Evolutionary conservation across 352 stramenopile species (phyloP), one percentile per base, ranked within the genome.

Genomic region (Globisporangium okanoganense): DNA sequence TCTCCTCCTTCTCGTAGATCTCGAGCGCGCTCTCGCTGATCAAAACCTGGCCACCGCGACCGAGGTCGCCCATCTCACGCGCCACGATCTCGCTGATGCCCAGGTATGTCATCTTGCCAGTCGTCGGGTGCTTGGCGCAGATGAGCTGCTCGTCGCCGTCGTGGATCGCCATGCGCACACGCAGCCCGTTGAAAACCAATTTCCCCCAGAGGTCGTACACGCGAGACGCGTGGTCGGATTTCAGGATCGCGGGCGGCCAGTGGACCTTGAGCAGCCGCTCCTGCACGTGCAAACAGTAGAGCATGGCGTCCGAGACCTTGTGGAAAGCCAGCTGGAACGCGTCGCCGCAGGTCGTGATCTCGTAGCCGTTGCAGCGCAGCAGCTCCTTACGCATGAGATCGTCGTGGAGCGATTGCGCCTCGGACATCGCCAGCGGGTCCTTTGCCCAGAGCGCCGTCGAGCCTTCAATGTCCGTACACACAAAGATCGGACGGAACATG

Each of bases 271-370:
- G 56, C 25, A 94, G 67, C 63, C 82, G 80, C 58, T 86, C 61
- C 67, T 94, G 85, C 13, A 90, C 70, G 35, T 70, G 73, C 29
- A 91, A 57, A 50, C 79, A 90, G 65, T 69, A 94, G 16, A 47
- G 68, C 27, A 92, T 79, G 20, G 85, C 82, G 49, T 91, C 80
- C 13, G 69, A 67, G 33, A 92, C 70, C 18, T 45, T 73, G 65
- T 91, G 78, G 67, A 94, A 94, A 27, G 79, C 82, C 20, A 94
- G 65, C 62, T 94, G 79, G 61, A 94, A 94, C 16, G 85, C 78
- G 58, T 94, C 85, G 16, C 85, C 85, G 12, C 62, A 68, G 3
- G 82, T 94, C 10, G 82, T 90, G 63, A 94, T 92, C 63, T 94
- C 85, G 67, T 94, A 94, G 43, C 82, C 83, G 35, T 78, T 71